phyloP scores from a whole-genome alignment of 2,329 filamentous ascomycete species.

The Gremmenia infestans region DNA sequence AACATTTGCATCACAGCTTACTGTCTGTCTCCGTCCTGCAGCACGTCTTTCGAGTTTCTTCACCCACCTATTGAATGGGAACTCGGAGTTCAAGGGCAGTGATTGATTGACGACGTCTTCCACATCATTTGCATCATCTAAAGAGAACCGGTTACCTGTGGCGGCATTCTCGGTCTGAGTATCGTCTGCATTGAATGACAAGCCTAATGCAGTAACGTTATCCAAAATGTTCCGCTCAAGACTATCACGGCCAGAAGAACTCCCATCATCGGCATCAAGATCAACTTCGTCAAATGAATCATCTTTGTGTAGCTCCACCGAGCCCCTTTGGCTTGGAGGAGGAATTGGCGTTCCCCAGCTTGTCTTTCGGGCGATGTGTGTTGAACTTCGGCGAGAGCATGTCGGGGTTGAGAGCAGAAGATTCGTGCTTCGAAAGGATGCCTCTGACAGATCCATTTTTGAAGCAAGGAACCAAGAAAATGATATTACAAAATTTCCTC shows the following conservation, averaged over 20 bases:
- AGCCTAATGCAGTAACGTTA: slow-evolving; percentile 38
- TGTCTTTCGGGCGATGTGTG: slow-evolving; percentile 36
- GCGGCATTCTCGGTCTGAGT: slow-evolving; percentile 1
- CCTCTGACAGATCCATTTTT: slow-evolving; percentile 26
- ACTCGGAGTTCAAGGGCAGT: slow-evolving; percentile 12
- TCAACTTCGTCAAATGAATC: slow-evolving; percentile 33
- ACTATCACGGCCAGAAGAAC: slow-evolving; percentile 29
- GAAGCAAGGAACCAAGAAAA: slow-evolving; percentile 20
- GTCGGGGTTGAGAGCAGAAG: slow-evolving; percentile 16
- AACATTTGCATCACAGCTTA: slow-evolving; percentile 30
- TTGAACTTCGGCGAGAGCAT: slow-evolving; percentile 34
- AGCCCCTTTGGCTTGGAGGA: slow-evolving; percentile 24
- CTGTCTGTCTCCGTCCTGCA: slow-evolving; percentile 37
- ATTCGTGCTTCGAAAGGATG: slow-evolving; percentile 8
- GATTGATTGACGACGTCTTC: slow-evolving; percentile 16
- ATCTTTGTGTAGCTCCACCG: slow-evolving; percentile 18
- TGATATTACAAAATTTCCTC: slow-evolving; percentile 29
- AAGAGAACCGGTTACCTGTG: slow-evolving; percentile 20
- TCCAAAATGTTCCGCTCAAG: slow-evolving; percentile 34
- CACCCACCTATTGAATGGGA: slow-evolving; percentile 69
- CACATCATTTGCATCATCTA: slow-evolving; percentile 23
- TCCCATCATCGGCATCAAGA: slow-evolving; percentile 22
- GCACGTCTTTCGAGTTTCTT: slow-evolving; percentile 60
- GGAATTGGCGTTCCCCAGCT: slow-evolving; percentile 35
- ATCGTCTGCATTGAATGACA: slow-evolving; percentile 34